Percentiles rank a stretch among this genome's conserved stretches.
These are phyloP conservation scores for Puccinia triticina DNA, from an alignment of 1,284 basidiomycete genomes.

Conservation along the genomic window DNA sequence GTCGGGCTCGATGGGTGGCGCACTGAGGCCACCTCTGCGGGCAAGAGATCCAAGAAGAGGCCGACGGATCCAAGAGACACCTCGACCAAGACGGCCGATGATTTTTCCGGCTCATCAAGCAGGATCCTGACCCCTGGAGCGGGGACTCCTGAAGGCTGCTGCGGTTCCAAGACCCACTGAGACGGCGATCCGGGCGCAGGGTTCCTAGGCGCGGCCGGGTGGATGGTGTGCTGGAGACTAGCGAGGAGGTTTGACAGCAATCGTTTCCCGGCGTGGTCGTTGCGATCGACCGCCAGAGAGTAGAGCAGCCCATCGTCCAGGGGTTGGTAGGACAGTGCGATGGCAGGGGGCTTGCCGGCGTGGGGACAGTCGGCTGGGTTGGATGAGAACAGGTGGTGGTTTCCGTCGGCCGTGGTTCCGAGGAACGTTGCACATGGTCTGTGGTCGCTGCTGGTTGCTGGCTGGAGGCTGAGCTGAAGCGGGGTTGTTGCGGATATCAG, in stretches of 20 bases:
- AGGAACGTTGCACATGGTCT: neutral
- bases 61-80: neutral
- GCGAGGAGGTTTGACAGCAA: neutral
- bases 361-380: neutral
- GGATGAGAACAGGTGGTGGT: neutral
- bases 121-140: neutral
- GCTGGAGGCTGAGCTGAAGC: neutral
- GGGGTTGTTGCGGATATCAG: neutral
- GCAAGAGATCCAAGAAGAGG: neutral
- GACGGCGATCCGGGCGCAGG: neutral
- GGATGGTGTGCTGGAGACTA: neutral
- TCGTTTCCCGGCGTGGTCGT: neutral
- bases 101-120: neutral
- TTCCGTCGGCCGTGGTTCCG: slow-evolving; percentile 1
- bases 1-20: neutral
- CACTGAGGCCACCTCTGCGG: neutral
- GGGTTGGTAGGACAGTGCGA: neutral
- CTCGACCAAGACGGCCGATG: neutral
- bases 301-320: neutral
- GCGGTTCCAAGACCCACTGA: neutral
- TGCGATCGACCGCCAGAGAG: neutral
- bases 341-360: neutral
- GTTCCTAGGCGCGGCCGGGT: neutral
- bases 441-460: neutral
- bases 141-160: neutral